These are phyloP conservation scores for Sporothrix euskadiensis DNA, from an alignment of 2,329 filamentous ascomycete species.

Conservation along the genomic window DNA sequence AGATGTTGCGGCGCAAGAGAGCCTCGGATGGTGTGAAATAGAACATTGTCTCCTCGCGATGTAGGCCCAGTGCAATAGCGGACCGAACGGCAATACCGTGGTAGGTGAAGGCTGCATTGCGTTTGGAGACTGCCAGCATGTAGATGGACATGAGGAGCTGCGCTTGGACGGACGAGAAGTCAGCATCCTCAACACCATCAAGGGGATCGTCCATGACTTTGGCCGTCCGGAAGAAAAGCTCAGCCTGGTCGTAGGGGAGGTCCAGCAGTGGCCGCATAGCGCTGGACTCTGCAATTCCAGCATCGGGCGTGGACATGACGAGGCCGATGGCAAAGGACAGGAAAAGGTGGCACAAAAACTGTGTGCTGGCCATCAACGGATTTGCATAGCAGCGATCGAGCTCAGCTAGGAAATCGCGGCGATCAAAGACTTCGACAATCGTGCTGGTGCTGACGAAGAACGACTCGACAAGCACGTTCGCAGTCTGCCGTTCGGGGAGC, in stretches of 20 bases:
- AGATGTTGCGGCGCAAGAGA: constrained; percentile 56
- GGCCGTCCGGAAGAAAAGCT: constrained; percentile 63
- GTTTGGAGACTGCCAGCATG: constrained; percentile 60
- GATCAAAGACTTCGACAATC: constrained; percentile 61
- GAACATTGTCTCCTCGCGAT: constrained; percentile 59
- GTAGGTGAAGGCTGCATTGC: constrained; percentile 64
- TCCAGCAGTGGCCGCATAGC: constrained; percentile 54
- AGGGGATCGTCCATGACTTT: constrained; percentile 51
- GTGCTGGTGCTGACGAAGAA: constrained; percentile 63
- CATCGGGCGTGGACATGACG: constrained; percentile 55
- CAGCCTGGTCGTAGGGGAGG: constrained; percentile 55
- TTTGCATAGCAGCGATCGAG: constrained; percentile 57
- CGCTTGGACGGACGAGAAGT: constrained; percentile 66
- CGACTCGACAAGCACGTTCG: constrained; percentile 55
- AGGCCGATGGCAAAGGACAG: constrained; percentile 65
- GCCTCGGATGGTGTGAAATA: constrained; percentile 46
- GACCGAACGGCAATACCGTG: constrained; percentile 64
- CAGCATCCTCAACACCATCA: constrained; percentile 59
- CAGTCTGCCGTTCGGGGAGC: constrained; percentile 54
- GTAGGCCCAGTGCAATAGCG: constrained; percentile 62
- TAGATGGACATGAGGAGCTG: constrained; percentile 65
- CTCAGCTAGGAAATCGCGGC: constrained; percentile 49
- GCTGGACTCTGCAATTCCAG: constrained; percentile 50
- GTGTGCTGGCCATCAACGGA: constrained; percentile 51
- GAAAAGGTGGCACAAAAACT: constrained; percentile 60